These are phyloP conservation scores for Glycine tomentella DNA, from an alignment of 306 rosid genomes.

Conservation along the genomic window DNA sequence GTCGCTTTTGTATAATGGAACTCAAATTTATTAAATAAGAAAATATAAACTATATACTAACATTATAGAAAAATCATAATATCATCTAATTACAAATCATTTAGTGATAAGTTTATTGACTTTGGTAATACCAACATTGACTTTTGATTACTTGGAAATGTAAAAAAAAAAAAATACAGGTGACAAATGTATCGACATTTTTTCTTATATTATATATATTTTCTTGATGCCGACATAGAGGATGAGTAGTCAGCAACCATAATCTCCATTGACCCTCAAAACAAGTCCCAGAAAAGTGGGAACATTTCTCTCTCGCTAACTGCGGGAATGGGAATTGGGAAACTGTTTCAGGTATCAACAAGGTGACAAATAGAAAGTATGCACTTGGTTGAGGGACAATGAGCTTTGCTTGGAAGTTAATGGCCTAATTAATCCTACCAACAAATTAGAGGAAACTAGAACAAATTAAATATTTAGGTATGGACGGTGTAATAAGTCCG, in stretches of 20 bases:
- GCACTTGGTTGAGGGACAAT: too few relatives aligned
- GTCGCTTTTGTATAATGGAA: neutral
- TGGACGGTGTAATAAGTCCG: neutral
- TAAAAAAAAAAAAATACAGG: neutral
- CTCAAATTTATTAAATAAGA: too few relatives aligned
- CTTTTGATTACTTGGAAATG: too few relatives aligned
- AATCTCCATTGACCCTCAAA: neutral
- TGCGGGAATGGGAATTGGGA: too few relatives aligned
- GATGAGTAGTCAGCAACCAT: neutral
- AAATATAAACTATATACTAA: too few relatives aligned
- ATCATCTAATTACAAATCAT: too few relatives aligned
- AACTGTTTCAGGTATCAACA: too few relatives aligned
- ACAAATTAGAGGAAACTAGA: neutral
- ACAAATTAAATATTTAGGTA: neutral
- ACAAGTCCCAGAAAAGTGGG: conserved; percentile 13
- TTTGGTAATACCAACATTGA: too few relatives aligned
- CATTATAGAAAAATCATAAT: too few relatives aligned
- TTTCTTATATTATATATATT: conserved; percentile 7
- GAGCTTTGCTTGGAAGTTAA: too few relatives aligned
- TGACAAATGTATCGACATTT: neutral
- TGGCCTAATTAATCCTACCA: neutral
- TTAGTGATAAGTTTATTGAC: too few relatives aligned
- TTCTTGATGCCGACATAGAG: conserved; percentile 9
- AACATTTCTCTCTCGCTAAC: neutral
- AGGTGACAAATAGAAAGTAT: neutral